These are phyloP conservation scores for Avena eriantha DNA, from an alignment of 176 grass and related monocot species.

Conservation along the genomic window DNA sequence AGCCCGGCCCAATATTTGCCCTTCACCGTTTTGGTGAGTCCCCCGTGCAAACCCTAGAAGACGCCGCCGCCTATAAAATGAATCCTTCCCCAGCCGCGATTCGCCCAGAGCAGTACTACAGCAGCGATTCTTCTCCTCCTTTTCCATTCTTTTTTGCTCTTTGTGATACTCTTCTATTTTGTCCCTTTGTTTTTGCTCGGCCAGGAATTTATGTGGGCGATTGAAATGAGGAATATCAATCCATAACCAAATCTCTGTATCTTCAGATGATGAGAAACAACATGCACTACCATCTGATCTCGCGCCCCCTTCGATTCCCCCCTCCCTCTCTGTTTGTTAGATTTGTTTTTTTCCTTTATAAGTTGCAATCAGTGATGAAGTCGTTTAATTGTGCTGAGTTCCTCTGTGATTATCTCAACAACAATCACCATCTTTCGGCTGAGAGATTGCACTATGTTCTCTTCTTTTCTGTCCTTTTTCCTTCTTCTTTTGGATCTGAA, in stretches of 20 bases:
- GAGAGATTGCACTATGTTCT: constrained; percentile 26
- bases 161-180: background rate
- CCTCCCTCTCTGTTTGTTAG: background rate
- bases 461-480: too few species aligned
- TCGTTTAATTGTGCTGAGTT: constrained; percentile 49
- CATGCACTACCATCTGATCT: constrained; percentile 70
- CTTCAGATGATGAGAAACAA: constrained; percentile 54
- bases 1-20: background rate
- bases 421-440: constrained; percentile 65
- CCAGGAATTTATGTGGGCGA: background rate
- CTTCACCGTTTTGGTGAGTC: background rate
- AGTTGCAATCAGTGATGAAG: constrained; percentile 48
- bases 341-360: background rate
- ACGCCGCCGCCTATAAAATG: background rate
- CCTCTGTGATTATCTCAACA: constrained; percentile 49
- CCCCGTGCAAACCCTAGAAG: background rate
- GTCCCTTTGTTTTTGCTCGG: background rate
- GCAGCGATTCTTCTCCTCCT: background rate
- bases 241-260: constrained; percentile 62
- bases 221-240: constrained; percentile 52
- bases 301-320: background rate
- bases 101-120: background rate
- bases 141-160: background rate
- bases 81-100: background rate
- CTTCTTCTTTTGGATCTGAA: too few species aligned